These are phyloP conservation scores for Suillus discolor DNA, from an alignment of 768 basidiomycete genomes.

Conservation along the genomic window DNA sequence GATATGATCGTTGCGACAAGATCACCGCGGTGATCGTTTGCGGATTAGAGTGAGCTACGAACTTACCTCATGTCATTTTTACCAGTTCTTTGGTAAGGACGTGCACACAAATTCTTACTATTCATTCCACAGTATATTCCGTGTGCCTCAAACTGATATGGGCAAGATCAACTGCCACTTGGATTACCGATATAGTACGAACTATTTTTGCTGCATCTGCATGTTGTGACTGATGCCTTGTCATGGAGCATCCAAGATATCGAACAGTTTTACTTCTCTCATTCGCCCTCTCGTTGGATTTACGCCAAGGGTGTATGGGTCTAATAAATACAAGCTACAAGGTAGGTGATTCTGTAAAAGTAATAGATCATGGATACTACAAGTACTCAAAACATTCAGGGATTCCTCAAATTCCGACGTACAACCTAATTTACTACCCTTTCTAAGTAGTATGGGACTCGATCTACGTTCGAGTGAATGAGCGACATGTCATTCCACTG, in stretches of 20 bases:
- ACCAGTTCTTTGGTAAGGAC: not conserved
- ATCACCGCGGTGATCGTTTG: not conserved
- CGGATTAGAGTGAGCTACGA: not conserved
- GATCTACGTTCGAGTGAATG: slow-evolving; percentile 2
- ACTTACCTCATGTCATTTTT: not conserved
- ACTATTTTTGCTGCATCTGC: not conserved
- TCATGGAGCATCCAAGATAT: not conserved
- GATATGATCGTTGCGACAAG: not conserved
- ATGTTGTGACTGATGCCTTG: not conserved
- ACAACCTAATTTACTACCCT: not conserved
- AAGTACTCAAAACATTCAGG: not conserved
- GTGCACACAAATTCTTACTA: not conserved
- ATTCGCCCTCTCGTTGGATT: too few species aligned
- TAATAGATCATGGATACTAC: not conserved
- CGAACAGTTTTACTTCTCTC: not conserved
- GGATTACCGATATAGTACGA: not conserved
- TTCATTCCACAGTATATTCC: not conserved
- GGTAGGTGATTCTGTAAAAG: not conserved
- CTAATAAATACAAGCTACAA: not conserved
- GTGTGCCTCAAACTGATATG: not conserved
- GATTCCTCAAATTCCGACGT: not conserved
- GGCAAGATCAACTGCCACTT: not conserved
- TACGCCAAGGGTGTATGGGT: not conserved
- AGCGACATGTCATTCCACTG: slow-evolving; percentile 1
- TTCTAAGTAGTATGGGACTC: slow-evolving; percentile 4